These are phyloP conservation scores for Tricholoma furcatifolium DNA, from an alignment of 768 basidiomycete genomes.

Conservation along the genomic window DNA sequence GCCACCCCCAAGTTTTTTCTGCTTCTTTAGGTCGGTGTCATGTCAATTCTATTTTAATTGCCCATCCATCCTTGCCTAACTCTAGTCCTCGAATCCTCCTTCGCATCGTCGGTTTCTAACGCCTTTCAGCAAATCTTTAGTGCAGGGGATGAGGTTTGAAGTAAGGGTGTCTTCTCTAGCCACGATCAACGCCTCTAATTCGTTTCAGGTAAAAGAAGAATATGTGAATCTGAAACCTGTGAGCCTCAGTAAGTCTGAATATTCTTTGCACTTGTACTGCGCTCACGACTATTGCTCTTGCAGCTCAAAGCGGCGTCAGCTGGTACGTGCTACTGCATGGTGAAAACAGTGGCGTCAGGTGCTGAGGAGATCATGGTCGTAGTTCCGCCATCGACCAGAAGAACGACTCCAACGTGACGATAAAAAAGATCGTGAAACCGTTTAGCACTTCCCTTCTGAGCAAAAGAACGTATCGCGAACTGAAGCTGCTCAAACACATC, in stretches of 20 bases:
- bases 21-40: no score
- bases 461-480: constrained; percentile 96
- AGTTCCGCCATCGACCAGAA: constrained; percentile 98
- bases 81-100: no score
- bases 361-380: constrained; percentile 9
- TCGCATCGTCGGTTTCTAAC: no score
- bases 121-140: no score
- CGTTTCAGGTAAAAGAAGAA: constrained; percentile 84
- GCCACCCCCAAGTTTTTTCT: no score
- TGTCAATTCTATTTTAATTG: no score
- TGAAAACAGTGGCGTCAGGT: not conserved
- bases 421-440: constrained; percentile 99
- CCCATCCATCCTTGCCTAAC: no score
- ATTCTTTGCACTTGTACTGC: not conserved
- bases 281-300: constrained; percentile 47
- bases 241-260: constrained; percentile 81
- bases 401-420: constrained; percentile 90
- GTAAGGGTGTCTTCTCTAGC: constrained; percentile 35
- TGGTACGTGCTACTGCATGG: constrained; percentile 55
- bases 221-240: constrained; percentile 99
- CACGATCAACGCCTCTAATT: constrained; percentile 12
- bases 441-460: constrained; percentile 98
- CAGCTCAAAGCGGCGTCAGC: constrained; percentile 97
- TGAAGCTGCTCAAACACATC: constrained; percentile 97
- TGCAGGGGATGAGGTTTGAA: no score